A percentile compares a stretch with the other conserved stretches of the same genome.
These are phyloP conservation scores for Chaetomium olivaceum DNA, from an alignment of 2,329 filamentous ascomycete genomes.

Conservation along the genomic window DNA sequence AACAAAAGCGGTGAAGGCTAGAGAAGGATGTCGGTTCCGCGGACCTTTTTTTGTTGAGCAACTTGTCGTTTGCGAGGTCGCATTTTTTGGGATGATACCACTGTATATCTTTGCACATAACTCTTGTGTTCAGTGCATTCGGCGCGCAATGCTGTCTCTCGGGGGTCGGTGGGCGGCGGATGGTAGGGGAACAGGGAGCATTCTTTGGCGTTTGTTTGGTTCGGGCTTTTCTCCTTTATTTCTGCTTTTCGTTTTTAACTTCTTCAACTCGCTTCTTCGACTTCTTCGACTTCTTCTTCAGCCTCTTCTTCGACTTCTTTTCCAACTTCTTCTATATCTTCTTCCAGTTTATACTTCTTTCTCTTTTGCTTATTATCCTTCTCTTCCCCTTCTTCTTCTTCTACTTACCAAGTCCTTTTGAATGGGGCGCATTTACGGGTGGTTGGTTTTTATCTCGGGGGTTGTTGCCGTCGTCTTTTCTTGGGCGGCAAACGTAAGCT, in stretches of 20 bases:
- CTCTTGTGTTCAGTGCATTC: slow-evolving; percentile 17
- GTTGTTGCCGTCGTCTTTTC: not conserved
- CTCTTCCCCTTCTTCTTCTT: not conserved
- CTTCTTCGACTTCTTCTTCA: not conserved
- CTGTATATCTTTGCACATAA: slow-evolving; percentile 15
- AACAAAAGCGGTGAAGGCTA: not conserved
- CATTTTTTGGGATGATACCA: slow-evolving; percentile 26
- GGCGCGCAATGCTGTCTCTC: slow-evolving; percentile 8
- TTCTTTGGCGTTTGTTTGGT: slow-evolving; percentile 18
- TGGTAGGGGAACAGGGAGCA: not conserved
- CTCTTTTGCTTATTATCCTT: slow-evolving; percentile 1
- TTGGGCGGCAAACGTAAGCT: not conserved
- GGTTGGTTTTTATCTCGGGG: not conserved
- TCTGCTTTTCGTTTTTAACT: not conserved
- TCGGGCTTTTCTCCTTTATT: not conserved
- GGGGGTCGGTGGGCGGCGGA: not conserved
- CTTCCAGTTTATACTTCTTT: not conserved
- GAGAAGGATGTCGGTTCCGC: not conserved
- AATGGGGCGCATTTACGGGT: not conserved
- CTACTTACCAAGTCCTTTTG: not conserved
- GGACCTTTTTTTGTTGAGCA: not conserved
- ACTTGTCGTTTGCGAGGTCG: slow-evolving; percentile 2
- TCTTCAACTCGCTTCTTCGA: not conserved
- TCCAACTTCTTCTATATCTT: slow-evolving; percentile 1
- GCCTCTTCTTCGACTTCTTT: not conserved